Conservation (phyloP, 2,329 filamentous ascomycete species). For the Fusarium succisae region DNA sequence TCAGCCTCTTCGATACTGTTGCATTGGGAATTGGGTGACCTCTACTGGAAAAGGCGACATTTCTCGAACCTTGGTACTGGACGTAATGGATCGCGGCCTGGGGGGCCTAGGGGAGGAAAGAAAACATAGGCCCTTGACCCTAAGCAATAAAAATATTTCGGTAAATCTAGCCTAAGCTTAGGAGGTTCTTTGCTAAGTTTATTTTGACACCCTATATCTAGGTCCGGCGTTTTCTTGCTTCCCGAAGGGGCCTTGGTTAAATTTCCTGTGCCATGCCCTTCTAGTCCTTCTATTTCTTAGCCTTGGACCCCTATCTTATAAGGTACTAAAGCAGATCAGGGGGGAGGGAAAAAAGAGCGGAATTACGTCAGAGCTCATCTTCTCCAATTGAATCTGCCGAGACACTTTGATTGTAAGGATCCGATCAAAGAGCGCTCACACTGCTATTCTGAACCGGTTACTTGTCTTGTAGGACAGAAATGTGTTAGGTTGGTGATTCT, state of each 20-base stretch:
- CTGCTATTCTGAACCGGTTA: neutral
- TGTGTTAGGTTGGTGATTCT: neutral
- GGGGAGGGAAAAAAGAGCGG: neutral
- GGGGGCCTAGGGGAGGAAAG: neutral
- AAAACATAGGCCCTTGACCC: too few species aligned
- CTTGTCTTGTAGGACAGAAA: neutral
- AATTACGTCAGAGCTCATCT: constrained; percentile 31
- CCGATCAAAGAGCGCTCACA: neutral
- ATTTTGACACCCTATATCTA: too few species aligned
- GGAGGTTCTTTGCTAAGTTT: too few species aligned
- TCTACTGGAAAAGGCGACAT: neutral
- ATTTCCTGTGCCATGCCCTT: neutral
- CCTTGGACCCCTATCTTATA: constrained; percentile 11
- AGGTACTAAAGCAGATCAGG: neutral
- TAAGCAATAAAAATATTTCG: too few species aligned
- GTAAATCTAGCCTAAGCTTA: too few species aligned
- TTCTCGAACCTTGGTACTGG: neutral
- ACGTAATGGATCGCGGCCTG: neutral
- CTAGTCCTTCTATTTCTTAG: neutral
- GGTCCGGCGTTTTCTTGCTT: too few species aligned
- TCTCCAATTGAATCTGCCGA: neutral
- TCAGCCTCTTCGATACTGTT: constrained; percentile 14
- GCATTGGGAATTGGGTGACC: constrained; percentile 11
- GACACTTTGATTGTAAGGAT: constrained; percentile 4
- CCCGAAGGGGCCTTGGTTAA: neutral